Evolutionary conservation across 2,329 filamentous ascomycete genomes (phyloP), one percentile per base, ranked within the genome.

Genomic region (Cryphonectria nitschkei): DNA sequence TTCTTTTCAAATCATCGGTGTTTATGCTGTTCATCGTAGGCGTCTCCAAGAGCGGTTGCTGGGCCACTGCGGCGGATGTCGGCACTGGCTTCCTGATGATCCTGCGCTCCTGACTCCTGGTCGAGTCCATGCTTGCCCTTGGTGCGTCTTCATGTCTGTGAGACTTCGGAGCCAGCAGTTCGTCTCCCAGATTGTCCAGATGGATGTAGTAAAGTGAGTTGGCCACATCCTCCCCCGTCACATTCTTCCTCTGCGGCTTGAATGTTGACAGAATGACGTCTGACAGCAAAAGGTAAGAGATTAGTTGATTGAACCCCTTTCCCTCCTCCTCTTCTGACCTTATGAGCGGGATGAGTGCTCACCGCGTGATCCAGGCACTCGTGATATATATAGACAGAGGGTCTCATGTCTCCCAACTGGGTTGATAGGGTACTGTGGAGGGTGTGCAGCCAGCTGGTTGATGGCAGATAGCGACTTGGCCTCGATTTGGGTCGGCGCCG

Each of bases 191-290:
- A 1, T 87, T 85, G 71, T 93, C 88, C 54, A 97, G 87, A 81
- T 98, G 95, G 68, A 98, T 84, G 79, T 96, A 98, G 82, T 98
- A 99, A 6, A 99, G 86, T 19, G 92, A 97, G 76, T 90, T 93
- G 69, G 92, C 89, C 65, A 99, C 91, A 78, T 98, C 95, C 78
- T 95, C 91, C 61, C 89, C 90, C 0, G 94, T 97, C 74, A 99
- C 93, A 72, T 94, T 95, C 79, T 96, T 97, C 58, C 92, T 87
- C 67, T 93, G 90, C 1, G 96, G 96, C 79, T 97, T 97, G 73
- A 96, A 87, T 0, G 96, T 93, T 1, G 95, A 97, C 62, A 99
- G 89, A 76, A 98, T 97, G 70, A 98, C 88, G 85, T 98, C 95
- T 96, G 76, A 14, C 26, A 37, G 13, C 2, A 37, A 6, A 52